Evolutionary conservation across 768 basidiomycete species (phyloP).

Genomic region (Russula vinacea): DNA sequence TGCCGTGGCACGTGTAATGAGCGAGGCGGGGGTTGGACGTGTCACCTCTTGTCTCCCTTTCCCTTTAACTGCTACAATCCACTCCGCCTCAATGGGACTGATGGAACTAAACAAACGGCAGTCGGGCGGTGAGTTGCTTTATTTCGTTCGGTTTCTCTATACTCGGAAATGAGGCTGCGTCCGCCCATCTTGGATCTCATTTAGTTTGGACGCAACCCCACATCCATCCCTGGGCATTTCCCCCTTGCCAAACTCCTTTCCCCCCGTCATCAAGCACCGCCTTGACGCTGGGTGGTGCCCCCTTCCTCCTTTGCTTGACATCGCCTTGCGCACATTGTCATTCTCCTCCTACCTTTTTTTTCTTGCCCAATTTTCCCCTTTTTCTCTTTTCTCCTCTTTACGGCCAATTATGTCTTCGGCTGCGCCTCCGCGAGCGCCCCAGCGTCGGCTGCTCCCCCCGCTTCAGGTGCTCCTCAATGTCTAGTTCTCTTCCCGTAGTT

Average conservation of each 20-base stretch:
- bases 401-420: background rate
- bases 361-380: background rate
- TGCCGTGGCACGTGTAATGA: background rate
- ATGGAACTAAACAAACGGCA: slow-evolving; percentile 11
- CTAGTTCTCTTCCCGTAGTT: background rate
- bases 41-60: background rate
- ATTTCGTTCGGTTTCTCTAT: background rate
- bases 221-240: background rate
- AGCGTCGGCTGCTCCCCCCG: background rate
- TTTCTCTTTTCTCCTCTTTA: background rate
- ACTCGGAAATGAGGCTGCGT: background rate
- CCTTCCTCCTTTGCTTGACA: background rate
- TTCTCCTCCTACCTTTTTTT: background rate
- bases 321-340: background rate
- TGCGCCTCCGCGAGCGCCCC: no score
- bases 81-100: background rate
- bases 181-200: background rate
- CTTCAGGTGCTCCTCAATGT: background rate
- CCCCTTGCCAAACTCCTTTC: background rate
- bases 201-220: slow-evolving; percentile 10
- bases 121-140: background rate
- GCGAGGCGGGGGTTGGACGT: background rate
- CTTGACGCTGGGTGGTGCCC: background rate
- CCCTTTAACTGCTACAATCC: background rate
- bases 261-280: background rate